These are phyloP conservation scores for Cardamine resedifolia DNA, from an alignment of 345 rosid genomes.

Conservation along the genomic window DNA sequence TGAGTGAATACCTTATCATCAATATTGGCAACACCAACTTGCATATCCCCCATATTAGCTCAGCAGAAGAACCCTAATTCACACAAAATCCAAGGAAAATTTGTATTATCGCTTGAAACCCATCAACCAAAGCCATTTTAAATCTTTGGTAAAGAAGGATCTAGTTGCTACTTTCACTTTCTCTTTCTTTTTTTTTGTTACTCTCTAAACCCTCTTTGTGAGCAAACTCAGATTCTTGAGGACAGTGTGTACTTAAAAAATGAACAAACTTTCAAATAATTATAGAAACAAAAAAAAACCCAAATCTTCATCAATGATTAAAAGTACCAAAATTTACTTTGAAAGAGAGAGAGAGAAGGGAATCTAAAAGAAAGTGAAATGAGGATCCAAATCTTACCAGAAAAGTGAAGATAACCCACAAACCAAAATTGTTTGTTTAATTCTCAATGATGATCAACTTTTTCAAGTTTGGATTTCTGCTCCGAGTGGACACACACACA, in stretches of 20 bases:
- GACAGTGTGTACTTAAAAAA: constrained; percentile 29
- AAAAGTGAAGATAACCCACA: constrained; percentile 33
- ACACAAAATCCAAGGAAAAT: constrained; percentile 13
- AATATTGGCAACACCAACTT: constrained; percentile 42
- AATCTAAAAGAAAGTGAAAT: not conserved
- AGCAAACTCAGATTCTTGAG: constrained; percentile 44
- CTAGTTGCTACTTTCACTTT: constrained; percentile 6
- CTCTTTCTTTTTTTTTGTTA: constrained; percentile 17
- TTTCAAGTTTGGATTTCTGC: constrained; percentile 25
- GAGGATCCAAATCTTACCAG: constrained; percentile 30
- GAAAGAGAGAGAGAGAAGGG: constrained; percentile 13
- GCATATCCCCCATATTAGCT: constrained; percentile 64
- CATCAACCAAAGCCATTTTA: too few relatives aligned
- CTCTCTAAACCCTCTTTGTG: constrained; percentile 27
- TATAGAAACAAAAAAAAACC: constrained; percentile 36
- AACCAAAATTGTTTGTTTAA: constrained; percentile 19
- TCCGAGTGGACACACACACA: constrained; percentile 26
- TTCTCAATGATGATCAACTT: constrained; percentile 41
- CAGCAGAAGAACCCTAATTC: constrained; percentile 31
- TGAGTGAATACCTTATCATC: constrained; percentile 53
- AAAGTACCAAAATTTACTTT: constrained; percentile 12
- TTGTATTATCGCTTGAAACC: too few relatives aligned
- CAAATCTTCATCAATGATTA: constrained; percentile 12
- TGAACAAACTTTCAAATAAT: constrained; percentile 9
- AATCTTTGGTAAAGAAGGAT: constrained; percentile 39